Evolutionary conservation across 345 rosid genomes (phyloP), one percentile per base, ranked within the genome.

Genomic region (Populus euphratica): DNA sequence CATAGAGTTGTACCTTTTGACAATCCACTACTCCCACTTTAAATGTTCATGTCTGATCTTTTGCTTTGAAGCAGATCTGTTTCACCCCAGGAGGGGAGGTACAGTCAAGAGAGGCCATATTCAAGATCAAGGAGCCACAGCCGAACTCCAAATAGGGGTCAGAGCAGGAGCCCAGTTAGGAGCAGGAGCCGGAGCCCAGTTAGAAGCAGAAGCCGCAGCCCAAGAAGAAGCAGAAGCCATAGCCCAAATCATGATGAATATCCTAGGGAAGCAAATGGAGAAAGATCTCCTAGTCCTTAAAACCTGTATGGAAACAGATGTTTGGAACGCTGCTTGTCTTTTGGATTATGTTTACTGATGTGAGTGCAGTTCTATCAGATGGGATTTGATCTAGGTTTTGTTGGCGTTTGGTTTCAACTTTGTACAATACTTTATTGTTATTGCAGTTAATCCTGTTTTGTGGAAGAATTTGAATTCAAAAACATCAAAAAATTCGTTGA

Each of bases 241-340:
- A 87, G 88, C 70, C 91, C 84, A 6, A 80, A 67, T 44, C 82
- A 10, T 38, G 87, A 76, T 59, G 83, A 70, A 13, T 77, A 85
- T 76, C 63, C 85, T 4, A 83, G 82, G 78, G 89, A 72, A 69
- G 33, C 23, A 18, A 84, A 82, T 59, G 91, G 90, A 75, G 91
- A 82, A 31, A 86, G 93, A 83, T 90, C 97, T 82, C 95, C 97
- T 27, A 88, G 90, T 83, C 91, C 78, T 80, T 92, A 90, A 92
- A 66, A 36, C 41, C 11, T 21, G 10, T 52, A 20, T 16, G 31
- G 52, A 68, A 14, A 36, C 64, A 33, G 63, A 72, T 47, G 47
- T 72, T 23, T 35, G 65, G 27, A 39, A 41, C 67, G 69, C 72
- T 80, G 39, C 71, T 68, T 50, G 36, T 38, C 54, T 73, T 52